These are phyloP conservation scores for Gonapodya sp. DNA, from an alignment of 192 early-diverging fungal species.

Conservation along the genomic window DNA sequence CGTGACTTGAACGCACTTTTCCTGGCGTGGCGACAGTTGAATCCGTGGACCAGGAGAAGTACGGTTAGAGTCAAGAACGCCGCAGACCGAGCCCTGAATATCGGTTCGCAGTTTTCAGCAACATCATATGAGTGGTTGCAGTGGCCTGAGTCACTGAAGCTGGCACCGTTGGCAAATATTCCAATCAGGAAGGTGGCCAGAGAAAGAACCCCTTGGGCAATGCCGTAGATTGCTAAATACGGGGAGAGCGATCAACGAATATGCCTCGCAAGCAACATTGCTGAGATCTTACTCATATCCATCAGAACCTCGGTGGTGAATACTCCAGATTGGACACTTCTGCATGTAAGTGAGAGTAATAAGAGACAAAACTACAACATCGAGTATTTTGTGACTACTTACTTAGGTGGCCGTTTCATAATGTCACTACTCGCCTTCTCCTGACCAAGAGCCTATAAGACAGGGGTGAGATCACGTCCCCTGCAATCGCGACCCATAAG, in stretches of 20 bases:
- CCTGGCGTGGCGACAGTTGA: slow-evolving; percentile 62
- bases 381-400: slow-evolving; percentile 12
- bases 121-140: slow-evolving; percentile 43
- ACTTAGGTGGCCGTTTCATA: slow-evolving; percentile 64
- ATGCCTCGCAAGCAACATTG: slow-evolving; percentile 25
- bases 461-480: background rate
- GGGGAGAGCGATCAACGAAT: slow-evolving; percentile 51
- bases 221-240: slow-evolving; percentile 43
- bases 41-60: slow-evolving; percentile 60
- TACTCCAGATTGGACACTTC: slow-evolving; percentile 38
- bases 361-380: background rate
- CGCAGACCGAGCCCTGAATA: slow-evolving; percentile 61
- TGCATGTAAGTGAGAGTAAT: background rate
- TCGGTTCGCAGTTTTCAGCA: slow-evolving; percentile 41
- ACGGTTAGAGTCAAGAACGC: slow-evolving; percentile 63
- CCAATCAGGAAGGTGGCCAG: slow-evolving; percentile 10
- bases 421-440: slow-evolving; percentile 51
- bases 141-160: slow-evolving; percentile 8
- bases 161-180: background rate
- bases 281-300: slow-evolving; percentile 35
- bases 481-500: background rate
- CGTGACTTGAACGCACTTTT: slow-evolving; percentile 16
- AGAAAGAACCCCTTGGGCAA: slow-evolving; percentile 3
- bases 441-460: slow-evolving; percentile 43
- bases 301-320: slow-evolving; percentile 52